These are phyloP conservation scores for Magnusiomyces suaveolens DNA, from an alignment of 1,139 yeast species.

Conservation along the genomic window DNA sequence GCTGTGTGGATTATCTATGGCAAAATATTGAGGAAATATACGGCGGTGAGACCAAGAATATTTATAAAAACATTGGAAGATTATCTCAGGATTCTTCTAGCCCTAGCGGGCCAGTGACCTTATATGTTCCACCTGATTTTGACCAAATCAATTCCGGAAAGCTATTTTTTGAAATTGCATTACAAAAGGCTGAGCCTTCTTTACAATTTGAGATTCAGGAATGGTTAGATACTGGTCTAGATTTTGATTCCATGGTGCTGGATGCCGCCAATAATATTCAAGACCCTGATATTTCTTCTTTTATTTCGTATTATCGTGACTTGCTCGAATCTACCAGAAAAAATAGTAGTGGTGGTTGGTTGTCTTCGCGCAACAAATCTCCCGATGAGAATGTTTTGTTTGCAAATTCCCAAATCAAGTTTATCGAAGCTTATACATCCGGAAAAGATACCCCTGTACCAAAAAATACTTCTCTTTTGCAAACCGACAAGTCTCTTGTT, in stretches of 20 bases:
- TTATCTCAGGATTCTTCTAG: not conserved
- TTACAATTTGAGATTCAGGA: slow-evolving; percentile 27
- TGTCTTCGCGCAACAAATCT: not conserved
- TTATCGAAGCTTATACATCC: not conserved
- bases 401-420: not conserved
- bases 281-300: not conserved
- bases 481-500: slow-evolving; percentile 13
- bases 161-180: slow-evolving; percentile 16
- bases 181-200: slow-evolving; percentile 13
- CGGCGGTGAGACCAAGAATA: not conserved
- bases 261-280: slow-evolving; percentile 25
- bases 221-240: slow-evolving; percentile 31
- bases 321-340: not conserved
- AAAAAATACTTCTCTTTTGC: not conserved
- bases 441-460: not conserved
- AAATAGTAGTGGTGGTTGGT: slow-evolving; percentile 8
- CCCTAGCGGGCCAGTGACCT: not conserved
- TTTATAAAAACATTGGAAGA: slow-evolving; percentile 18
- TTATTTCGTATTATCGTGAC: not conserved
- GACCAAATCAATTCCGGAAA: slow-evolving; percentile 9
- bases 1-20: slow-evolving; percentile 33
- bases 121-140: slow-evolving; percentile 1
- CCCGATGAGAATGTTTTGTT: not conserved
- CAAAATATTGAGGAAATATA: slow-evolving; percentile 13
- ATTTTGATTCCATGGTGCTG: slow-evolving; percentile 29